Evolutionary conservation across 2,329 filamentous ascomycete genomes (phyloP).

Genomic region (Davidsoniella virescens): DNA sequence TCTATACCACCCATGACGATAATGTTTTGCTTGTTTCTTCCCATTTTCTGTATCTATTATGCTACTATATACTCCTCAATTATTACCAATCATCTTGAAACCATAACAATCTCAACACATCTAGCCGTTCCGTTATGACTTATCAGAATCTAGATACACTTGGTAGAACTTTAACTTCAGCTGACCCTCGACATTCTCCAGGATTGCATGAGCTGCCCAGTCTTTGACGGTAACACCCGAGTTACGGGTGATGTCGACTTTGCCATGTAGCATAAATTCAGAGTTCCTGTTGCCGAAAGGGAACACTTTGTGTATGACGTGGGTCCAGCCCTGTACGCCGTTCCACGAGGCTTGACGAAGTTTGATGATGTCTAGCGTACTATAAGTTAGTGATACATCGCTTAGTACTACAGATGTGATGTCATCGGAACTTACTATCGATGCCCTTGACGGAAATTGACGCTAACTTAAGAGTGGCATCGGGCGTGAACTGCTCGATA

Average conservation of each 20-base stretch:
- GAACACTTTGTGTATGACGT: conserved; percentile 19
- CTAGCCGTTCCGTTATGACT: not conserved
- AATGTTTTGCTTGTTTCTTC: too few species aligned
- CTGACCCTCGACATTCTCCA: conserved; percentile 31
- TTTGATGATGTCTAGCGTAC: conserved; percentile 17
- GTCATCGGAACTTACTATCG: conserved; percentile 15
- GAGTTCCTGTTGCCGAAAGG: conserved; percentile 17
- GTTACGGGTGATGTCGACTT: conserved; percentile 18
- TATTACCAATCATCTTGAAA: not conserved
- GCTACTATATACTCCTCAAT: too few species aligned
- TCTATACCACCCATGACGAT: too few species aligned
- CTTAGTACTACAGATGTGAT: not conserved
- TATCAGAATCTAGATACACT: conserved; percentile 28
- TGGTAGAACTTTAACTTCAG: conserved; percentile 39
- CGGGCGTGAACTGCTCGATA: conserved; percentile 17
- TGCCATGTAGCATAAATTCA: conserved; percentile 21
- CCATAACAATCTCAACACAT: not conserved
- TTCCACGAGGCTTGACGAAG: conserved; percentile 15
- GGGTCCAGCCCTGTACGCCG: conserved; percentile 20
- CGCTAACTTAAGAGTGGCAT: conserved; percentile 20
- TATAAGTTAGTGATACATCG: not conserved
- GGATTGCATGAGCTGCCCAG: conserved; percentile 34
- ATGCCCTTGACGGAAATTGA: conserved; percentile 17
- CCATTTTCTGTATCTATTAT: too few species aligned
- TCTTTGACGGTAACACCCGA: conserved; percentile 20